Base-by-base conservation (phyloP, 768 basidiomycete species). In the Boletellus ananas region DNA sequence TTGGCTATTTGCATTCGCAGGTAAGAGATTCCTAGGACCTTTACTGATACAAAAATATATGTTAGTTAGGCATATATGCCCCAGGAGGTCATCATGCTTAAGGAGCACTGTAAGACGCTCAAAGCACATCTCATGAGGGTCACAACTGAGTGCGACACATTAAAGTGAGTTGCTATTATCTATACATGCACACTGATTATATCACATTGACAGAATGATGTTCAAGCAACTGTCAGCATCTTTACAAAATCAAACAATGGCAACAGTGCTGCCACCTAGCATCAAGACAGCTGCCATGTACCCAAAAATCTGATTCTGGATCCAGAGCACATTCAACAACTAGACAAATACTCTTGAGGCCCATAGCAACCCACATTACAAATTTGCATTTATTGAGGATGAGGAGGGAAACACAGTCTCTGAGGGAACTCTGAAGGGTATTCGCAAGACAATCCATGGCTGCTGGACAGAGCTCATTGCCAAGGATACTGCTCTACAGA, bases 401-500 rank as follows among this genome's bases (percentile, higher is more conserved):
- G 35, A 40, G 17, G 16, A 46, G 5, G 53, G 47, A 2, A 18
- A 34, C 1, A 3, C 10, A 2, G 33, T 51, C 9, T 23, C 42
- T 0, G 33, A 55, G 0, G n/a, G 1, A 4, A 35, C 34, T 1
- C n/a, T 54, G 9, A 50, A 45, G 14, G 40, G 40, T 1, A 42
- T 54, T 6, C 23, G 31, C 4, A 50, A 54, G 31, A 43, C 16
- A 3, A 21, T 50, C 2, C 21, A 31, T n/a, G 25, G 18, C 1
- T 29, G 45, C 14, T 55, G 45, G 54, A 25, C 36, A 2, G 38
- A 55, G 9, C 54, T 55, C 2, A 20, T 43, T 1, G 11, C 0
- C 8, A 39, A 40, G 16, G 12, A 3, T 0, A 43, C 29, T 35
- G 49, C 49, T 18, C 46, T 49, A 12, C 43, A 44, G 42, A 47